Percentiles rank a stretch among this genome's conserved stretches.
Evolutionary conservation across 2,329 filamentous ascomycete genomes (phyloP).

Genomic region (Lachnellula suecica): DNA sequence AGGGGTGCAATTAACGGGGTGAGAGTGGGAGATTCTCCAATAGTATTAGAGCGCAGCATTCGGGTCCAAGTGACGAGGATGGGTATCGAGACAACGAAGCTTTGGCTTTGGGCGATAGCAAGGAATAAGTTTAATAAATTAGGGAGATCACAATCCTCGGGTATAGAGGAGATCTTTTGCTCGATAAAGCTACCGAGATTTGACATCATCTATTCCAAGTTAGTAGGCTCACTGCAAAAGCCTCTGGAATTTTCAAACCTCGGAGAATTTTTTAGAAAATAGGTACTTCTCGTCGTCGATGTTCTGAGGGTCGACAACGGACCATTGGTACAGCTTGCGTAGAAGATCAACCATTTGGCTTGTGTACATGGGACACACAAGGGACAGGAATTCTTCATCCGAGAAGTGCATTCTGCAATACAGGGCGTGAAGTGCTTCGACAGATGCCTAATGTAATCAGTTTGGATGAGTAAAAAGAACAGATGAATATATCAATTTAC

Average conservation of each 20-base stretch:
- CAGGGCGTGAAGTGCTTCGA: conserved; percentile 81
- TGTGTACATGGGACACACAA: conserved; percentile 78
- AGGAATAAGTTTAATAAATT: conserved; percentile 80
- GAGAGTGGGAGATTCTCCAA: conserved; percentile 63
- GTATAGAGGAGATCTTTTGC: conserved; percentile 68
- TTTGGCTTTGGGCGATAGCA: conserved; percentile 77
- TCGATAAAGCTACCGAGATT: conserved; percentile 83
- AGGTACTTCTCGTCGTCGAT: conserved; percentile 91
- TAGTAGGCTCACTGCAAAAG: conserved; percentile 3
- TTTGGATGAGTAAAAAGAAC: background rate
- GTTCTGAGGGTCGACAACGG: conserved; percentile 74
- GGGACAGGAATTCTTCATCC: conserved; percentile 73
- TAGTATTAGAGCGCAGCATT: conserved; percentile 69
- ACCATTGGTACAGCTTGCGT: conserved; percentile 76
- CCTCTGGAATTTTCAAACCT: conserved; percentile 53
- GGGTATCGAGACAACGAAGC: conserved; percentile 90
- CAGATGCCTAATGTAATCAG: conserved; percentile 56
- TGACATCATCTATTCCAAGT: conserved; percentile 67
- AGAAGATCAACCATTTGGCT: conserved; percentile 70
- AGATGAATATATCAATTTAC: conserved; percentile 43
- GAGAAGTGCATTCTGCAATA: conserved; percentile 74
- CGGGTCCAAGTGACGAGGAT: conserved; percentile 88
- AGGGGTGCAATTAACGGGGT: conserved; percentile 69
- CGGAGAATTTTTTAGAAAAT: conserved; percentile 89
- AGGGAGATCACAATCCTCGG: conserved; percentile 64